Conservation (phyloP, 768 basidiomycete genomes). For the Brasilioporus rufonigricans region DNA sequence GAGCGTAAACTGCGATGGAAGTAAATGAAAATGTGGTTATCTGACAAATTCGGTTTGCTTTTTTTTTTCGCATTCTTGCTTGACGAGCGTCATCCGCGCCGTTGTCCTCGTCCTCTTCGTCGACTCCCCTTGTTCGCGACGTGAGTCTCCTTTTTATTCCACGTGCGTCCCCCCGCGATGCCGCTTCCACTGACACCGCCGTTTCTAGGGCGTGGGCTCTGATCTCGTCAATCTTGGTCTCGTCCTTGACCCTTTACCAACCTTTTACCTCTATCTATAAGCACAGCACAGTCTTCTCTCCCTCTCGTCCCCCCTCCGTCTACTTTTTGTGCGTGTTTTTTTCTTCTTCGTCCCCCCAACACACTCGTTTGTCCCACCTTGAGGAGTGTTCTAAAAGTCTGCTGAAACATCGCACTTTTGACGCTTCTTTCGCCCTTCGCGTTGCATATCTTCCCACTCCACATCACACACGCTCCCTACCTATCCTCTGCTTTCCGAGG, state of each 20-base stretch:
- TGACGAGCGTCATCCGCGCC: slow-evolving; percentile 19
- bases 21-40: slow-evolving; percentile 14
- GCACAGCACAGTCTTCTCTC: slow-evolving; percentile 36
- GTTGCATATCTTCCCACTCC: slow-evolving; percentile 30
- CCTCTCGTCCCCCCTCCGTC: slow-evolving; percentile 20
- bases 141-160: too few relatives aligned
- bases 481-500: slow-evolving; percentile 32
- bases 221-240: slow-evolving; percentile 35
- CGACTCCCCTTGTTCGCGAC: slow-evolving; percentile 19
- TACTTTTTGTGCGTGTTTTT: slow-evolving; percentile 42
- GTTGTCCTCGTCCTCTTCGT: slow-evolving; percentile 15
- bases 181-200: slow-evolving; percentile 3
- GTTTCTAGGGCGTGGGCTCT: slow-evolving; percentile 24
- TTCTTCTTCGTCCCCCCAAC: slow-evolving; percentile 26
- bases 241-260: slow-evolving; percentile 34
- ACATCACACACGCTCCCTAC: slow-evolving; percentile 46
- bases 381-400: slow-evolving; percentile 27
- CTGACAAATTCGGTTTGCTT: slow-evolving; percentile 13
- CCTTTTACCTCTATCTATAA: slow-evolving; percentile 39
- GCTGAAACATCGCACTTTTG: slow-evolving; percentile 29
- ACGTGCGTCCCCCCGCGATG: neutral
- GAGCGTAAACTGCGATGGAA: slow-evolving; percentile 18
- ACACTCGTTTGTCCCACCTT: slow-evolving; percentile 32
- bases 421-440: slow-evolving; percentile 19
- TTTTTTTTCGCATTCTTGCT: slow-evolving; percentile 20